Base-by-base conservation (phyloP, 306 rosid species). In the Pterocarpus macrocarpus region DNA sequence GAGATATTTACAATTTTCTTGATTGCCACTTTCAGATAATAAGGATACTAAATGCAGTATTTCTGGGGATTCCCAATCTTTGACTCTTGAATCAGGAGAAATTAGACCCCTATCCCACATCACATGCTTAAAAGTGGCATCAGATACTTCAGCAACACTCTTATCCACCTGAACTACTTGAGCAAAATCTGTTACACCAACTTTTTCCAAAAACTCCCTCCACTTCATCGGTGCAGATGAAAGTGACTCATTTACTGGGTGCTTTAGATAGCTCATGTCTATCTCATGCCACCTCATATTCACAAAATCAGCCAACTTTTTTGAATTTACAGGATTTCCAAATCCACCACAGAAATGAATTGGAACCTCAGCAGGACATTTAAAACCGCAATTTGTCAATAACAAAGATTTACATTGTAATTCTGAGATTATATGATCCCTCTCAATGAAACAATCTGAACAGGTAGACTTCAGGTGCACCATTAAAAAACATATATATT, bases 41-140 rank as follows among this genome's bases (percentile, higher is more conserved):
- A 82, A 52, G 70, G 92, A 82, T 44, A 91, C 80, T 80, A 95
- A 82, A 44, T 91, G 83, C 50, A 82, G 87, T 55, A 95, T 76
- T 75, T 95, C 99, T 58, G 76, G 89, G 55, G 97, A 93, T 80
- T 95, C 97, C 97, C 97, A 95, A 76, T 95, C 99, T 80, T 71
- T 91, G 68, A 79, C 97, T 47, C 47, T 77, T 30, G 89, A 81
- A 64, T 86, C 97, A 77, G 82, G 85, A 77, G 94, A 90, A 69
- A 93, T 81, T 49, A 88, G 79, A 52, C 90, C 90, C 80, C 77
- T 83, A 41, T 91, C 97, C 88, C 82, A 82, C 85, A 86, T 81
- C 73, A 81, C 36, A 73, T 76, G 83, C 83, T 87, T 85, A 74
- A 86, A 81, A 58, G 82, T 43, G 38, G 77, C 75, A 73, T 83